Conservation (phyloP, 768 basidiomycete species). For the Termitomyces eurrhizus region DNA sequence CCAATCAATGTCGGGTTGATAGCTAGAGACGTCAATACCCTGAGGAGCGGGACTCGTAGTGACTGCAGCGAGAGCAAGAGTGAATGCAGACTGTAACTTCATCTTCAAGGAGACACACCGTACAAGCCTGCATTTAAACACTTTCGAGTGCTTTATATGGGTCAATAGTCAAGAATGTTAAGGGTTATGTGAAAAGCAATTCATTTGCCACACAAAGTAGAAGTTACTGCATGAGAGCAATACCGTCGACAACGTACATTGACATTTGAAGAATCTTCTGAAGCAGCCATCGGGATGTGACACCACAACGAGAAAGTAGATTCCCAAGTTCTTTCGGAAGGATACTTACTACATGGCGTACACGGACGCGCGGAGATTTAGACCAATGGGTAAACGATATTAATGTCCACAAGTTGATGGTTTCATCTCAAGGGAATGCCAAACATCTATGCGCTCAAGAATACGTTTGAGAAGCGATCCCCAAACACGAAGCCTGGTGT, state of each 20-base stretch:
- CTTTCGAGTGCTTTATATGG: conserved; percentile 5
- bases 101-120: conserved; percentile 3
- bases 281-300: not conserved
- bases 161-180: not conserved
- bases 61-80: conserved; percentile 14
- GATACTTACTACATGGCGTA: conserved; percentile 2
- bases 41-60: conserved; percentile 28
- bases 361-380: not conserved
- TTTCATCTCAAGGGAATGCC: not conserved
- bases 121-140: not conserved
- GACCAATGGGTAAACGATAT: not conserved
- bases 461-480: not conserved
- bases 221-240: not conserved
- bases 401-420: not conserved
- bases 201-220: not conserved
- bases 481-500: not conserved
- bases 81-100: conserved; percentile 15
- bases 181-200: too few relatives aligned
- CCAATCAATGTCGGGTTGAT: conserved; percentile 51
- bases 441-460: not conserved
- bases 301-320: not conserved
- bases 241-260: too few relatives aligned
- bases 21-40: conserved; percentile 55
- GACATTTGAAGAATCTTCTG: not conserved
- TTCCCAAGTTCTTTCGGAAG: not conserved